phyloP scores from a whole-genome alignment of 148 eudicot species.

The Silene uniflora region DNA sequence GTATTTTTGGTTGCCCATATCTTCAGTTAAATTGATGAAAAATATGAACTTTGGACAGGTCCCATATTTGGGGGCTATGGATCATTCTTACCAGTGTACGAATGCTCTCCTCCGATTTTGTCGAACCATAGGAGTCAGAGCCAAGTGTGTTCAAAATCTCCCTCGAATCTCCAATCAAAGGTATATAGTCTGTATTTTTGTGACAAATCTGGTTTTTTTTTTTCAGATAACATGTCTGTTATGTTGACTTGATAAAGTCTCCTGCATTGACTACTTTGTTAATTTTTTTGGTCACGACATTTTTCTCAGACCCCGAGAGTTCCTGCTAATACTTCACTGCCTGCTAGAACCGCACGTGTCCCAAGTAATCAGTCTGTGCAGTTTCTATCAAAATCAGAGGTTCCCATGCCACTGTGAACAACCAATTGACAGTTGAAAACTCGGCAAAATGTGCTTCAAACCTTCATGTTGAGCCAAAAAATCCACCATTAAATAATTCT shows the following conservation, averaged over 20 bases:
- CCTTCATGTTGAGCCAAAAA: neutral
- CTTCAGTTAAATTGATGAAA: conserved; percentile 5
- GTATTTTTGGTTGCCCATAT: neutral
- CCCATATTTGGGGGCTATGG: conserved; percentile 47
- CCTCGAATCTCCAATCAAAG: conserved; percentile 27
- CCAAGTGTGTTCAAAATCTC: conserved; percentile 24
- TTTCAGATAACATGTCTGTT: neutral
- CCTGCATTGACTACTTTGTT: neutral
- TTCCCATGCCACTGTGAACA: conserved; percentile 19
- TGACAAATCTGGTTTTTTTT: no score
- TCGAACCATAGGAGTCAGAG: conserved; percentile 24
- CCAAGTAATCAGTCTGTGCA: conserved; percentile 10
- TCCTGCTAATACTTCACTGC: conserved; percentile 16
- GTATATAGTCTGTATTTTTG: conserved; percentile 11
- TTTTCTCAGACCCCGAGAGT: conserved; percentile 6
- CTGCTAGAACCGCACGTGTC: conserved; percentile 9
- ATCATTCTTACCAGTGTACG: conserved; percentile 37
- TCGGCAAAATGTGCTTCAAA: conserved; percentile 21
- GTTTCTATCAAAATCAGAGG: conserved; percentile 13
- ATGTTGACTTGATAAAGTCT: conserved; percentile 5
- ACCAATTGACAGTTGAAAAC: conserved; percentile 9
- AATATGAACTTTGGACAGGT: conserved; percentile 26
- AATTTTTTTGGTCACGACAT: conserved; percentile 19
- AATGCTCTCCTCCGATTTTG: conserved; percentile 22
- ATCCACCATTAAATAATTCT: neutral